These are phyloP conservation scores for Discostella stelligera DNA, from an alignment of 352 stramenopile species.

Conservation along the genomic window DNA sequence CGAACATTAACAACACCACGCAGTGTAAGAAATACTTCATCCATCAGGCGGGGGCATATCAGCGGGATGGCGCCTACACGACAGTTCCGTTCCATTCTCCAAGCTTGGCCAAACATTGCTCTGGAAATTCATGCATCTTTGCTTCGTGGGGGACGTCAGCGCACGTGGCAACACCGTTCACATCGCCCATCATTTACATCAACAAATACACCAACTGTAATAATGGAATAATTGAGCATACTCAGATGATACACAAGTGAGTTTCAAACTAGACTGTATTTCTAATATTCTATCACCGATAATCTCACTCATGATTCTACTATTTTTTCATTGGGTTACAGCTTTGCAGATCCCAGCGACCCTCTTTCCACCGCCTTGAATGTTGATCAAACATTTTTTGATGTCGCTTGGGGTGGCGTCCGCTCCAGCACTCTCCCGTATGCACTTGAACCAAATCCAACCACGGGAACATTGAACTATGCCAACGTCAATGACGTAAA, in stretches of 20 bases:
- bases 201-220: slow-evolving; percentile 47
- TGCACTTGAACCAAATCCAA: slow-evolving; percentile 13
- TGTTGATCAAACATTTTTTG: slow-evolving; percentile 9
- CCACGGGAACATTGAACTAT: background rate
- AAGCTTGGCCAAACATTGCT: slow-evolving; percentile 15
- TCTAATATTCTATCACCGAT: background rate
- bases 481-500: background rate
- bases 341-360: slow-evolving; percentile 10
- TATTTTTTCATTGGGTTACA: background rate
- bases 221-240: slow-evolving; percentile 38
- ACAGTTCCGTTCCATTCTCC: slow-evolving; percentile 6
- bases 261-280: background rate
- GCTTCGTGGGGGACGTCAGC: slow-evolving; percentile 36
- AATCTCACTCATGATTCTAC: background rate
- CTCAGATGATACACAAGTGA: slow-evolving; percentile 35
- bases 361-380: background rate
- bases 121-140: slow-evolving; percentile 27
- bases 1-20: background rate
- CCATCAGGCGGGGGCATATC: slow-evolving; percentile 46
- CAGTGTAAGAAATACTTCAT: slow-evolving; percentile 39
- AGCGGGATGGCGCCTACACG: slow-evolving; percentile 15
- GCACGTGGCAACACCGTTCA: slow-evolving; percentile 25
- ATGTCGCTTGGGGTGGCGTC: slow-evolving; percentile 13
- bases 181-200: slow-evolving; percentile 25
- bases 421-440: slow-evolving; percentile 10